Evolutionary conservation across 2,329 filamentous ascomycete species (phyloP), one percentile per base, ranked within the genome.

Genomic region (Hypomyces rosellus): DNA sequence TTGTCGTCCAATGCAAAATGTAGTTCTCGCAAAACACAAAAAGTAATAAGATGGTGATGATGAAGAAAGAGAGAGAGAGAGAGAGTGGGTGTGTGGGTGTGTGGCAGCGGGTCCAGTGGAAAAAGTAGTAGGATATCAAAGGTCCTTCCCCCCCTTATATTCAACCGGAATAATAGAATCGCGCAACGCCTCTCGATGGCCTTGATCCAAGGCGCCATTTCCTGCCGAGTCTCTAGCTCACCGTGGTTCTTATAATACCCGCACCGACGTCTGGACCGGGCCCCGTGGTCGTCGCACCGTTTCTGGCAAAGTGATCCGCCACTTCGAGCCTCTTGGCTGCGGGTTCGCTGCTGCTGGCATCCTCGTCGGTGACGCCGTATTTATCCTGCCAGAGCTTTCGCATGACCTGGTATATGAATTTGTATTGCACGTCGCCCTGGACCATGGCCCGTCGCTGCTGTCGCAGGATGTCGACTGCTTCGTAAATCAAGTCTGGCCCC

Each of bases 361-460:
- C 60, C 36, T 70, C 64, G 25, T 69, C 66, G 34, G 60, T 56
- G 14, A 57, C 20, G 30, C 74, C 73, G 61, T 86, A 82, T 61
- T 77, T 83, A 34, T 88, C 82, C 54, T 82, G 71, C 84, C 87
- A 91, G 48, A 82, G 73, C 64, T 89, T 86, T 46, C 82, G 80
- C 61, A 96, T 68, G 1, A 95, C 88, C 61, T 90, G 83, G 70
- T 99, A 97, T 51, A 99, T 80, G 65, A 97, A 96, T 36, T 81
- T 70, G 61, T 88, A 93, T 66, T 99, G 93, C 44, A 78, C 66
- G 59, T 92, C 87, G 42, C 88, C 85, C 70, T 97, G 93, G 5
- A 99, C 93, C 93, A 99, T 99, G 69, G 85, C 88, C 73, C 89
- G 88, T 15, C 93, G 81, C 73, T 99, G 93, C 66, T 92, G 82